Conservation (phyloP, 1,284 basidiomycete species). For the Thelephora terrestris region DNA sequence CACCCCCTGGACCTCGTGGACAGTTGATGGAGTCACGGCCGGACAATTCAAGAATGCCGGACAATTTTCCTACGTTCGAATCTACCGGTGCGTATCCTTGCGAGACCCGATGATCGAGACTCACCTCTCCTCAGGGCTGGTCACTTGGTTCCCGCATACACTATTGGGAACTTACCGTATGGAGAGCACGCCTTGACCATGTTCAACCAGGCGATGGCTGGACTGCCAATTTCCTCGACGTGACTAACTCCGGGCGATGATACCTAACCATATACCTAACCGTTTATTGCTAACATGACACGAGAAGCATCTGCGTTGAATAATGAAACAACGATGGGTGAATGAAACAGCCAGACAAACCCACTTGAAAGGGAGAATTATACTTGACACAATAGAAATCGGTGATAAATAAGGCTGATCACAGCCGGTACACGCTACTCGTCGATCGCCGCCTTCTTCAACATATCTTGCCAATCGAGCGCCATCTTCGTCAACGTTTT, state of each 20-base stretch:
- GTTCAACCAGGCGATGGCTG: slow-evolving; percentile 19
- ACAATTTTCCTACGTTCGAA: slow-evolving; percentile 47
- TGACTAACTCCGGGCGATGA: slow-evolving; percentile 1
- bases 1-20: slow-evolving; percentile 27
- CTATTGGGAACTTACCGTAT: slow-evolving; percentile 13
- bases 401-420: background rate
- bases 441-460: slow-evolving; percentile 49
- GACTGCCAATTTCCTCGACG: slow-evolving; percentile 13
- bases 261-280: no score
- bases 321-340: no score
- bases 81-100: slow-evolving; percentile 17
- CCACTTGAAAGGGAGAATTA: no score
- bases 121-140: slow-evolving; percentile 5
- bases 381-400: background rate
- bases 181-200: slow-evolving; percentile 18
- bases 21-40: slow-evolving; percentile 36
- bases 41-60: slow-evolving; percentile 53
- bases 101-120: background rate
- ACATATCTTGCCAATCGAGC: slow-evolving; percentile 66
- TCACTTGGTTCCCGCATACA: slow-evolving; percentile 19
- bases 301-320: no score
- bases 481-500: slow-evolving; percentile 65
- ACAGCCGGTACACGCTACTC: slow-evolving; percentile 10
- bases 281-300: no score
- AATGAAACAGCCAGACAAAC: no score